phyloP scores from a whole-genome alignment of 176 grass and related monocot species.

The Carex myosuroides region DNA sequence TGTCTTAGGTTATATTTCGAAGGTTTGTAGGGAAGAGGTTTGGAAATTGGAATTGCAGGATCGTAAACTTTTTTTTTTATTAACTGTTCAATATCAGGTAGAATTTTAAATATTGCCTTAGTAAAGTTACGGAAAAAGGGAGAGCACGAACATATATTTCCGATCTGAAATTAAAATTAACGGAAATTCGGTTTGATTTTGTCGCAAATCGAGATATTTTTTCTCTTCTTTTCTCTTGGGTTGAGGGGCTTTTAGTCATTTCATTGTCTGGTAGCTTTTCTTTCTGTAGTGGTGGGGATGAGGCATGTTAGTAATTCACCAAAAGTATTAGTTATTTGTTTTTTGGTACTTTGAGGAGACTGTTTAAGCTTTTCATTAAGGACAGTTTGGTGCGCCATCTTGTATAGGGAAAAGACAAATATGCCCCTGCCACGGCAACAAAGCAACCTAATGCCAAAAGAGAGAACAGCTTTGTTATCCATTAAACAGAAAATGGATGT shows the following conservation, averaged over 20 bases:
- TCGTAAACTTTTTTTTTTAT: background rate
- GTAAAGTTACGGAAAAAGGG: background rate
- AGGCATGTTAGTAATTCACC: conserved; percentile 9
- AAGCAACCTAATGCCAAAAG: background rate
- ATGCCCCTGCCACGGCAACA: background rate
- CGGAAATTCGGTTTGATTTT: conserved; percentile 13
- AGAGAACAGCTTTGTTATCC: too few relatives aligned
- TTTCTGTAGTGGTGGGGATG: background rate
- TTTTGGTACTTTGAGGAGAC: background rate
- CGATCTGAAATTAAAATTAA: conserved; percentile 6
- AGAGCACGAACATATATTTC: background rate
- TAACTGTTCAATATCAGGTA: background rate
- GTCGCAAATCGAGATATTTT: background rate
- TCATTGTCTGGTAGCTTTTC: background rate
- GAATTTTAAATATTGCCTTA: background rate
- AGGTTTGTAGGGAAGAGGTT: background rate
- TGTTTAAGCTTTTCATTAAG: conserved; percentile 9
- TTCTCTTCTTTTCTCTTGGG: background rate
- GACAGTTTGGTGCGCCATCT: background rate
- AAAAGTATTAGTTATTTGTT: background rate
- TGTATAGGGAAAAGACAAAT: background rate
- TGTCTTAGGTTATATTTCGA: background rate
- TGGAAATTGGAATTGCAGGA: background rate
- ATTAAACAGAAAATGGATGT: background rate
- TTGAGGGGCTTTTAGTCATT: background rate